Percentiles rank a stretch among this genome's conserved stretches.
Evolutionary conservation across 2,329 filamentous ascomycete species (phyloP).

Genomic region (Bipolaris gigantea): DNA sequence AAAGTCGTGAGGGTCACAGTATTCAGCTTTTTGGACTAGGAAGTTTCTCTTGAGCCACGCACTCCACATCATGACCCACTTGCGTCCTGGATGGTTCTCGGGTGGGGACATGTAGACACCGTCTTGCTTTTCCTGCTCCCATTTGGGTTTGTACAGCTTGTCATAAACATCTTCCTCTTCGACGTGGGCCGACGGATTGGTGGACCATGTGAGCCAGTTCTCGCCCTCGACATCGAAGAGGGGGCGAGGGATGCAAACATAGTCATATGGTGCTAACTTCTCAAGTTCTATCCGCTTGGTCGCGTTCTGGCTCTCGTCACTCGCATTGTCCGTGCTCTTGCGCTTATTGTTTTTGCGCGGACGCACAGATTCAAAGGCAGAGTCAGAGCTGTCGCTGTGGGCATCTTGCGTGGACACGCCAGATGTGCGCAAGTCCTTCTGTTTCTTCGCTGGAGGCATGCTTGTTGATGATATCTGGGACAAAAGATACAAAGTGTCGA

Average conservation of each 20-base stretch:
- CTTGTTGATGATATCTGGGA: not conserved
- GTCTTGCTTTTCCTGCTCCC: conserved; percentile 8
- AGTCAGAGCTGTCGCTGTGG: conserved; percentile 7
- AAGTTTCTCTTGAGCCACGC: conserved; percentile 14
- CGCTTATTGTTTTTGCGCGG: conserved; percentile 1
- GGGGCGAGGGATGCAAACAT: conserved; percentile 19
- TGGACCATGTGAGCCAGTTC: conserved; percentile 7
- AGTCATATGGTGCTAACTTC: conserved; percentile 10
- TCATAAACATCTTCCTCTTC: conserved; percentile 3
- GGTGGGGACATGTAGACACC: conserved; percentile 10
- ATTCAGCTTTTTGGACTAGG: conserved; percentile 4
- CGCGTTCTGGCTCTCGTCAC: not conserved
- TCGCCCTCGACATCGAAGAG: conserved; percentile 16
- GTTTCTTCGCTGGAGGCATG: conserved; percentile 18
- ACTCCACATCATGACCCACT: conserved; percentile 27
- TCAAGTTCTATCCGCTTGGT: not conserved
- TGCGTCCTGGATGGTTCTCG: conserved; percentile 13
- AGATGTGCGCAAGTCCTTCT: conserved; percentile 10
- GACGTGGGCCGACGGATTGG: conserved; percentile 1
- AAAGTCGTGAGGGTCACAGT: conserved; percentile 20
- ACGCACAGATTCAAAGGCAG: conserved; percentile 6
- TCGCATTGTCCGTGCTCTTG: not conserved
- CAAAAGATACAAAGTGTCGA: not conserved
- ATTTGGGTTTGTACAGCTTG: conserved; percentile 5
- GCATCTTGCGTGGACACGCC: conserved; percentile 5